phyloP scores from a whole-genome alignment of 176 grass and related monocot genomes.

The Neostapfia colusana region DNA sequence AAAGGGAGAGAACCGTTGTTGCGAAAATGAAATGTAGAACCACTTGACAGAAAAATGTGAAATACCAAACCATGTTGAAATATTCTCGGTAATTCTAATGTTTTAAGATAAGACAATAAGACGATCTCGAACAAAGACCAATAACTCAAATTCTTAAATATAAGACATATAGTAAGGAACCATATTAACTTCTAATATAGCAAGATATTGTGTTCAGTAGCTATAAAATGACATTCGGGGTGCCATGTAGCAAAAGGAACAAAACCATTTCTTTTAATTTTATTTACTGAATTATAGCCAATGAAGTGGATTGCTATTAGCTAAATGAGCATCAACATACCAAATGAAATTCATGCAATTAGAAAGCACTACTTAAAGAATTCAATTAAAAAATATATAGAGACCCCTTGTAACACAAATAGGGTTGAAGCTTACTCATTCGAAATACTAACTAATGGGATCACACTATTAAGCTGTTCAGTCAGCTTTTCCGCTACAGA shows the following conservation, averaged over 20 bases:
- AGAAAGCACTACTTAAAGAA: neutral
- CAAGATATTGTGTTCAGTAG: neutral
- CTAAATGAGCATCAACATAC: neutral
- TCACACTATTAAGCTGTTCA: slow-evolving; percentile 37
- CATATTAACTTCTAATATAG: neutral
- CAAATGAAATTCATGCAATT: neutral
- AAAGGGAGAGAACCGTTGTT: neutral
- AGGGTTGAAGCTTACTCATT: slow-evolving; percentile 48
- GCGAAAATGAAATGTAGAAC: neutral
- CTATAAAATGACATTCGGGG: neutral
- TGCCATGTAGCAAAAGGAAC: neutral
- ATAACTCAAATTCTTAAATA: neutral
- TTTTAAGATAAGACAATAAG: neutral
- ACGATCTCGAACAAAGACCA: neutral
- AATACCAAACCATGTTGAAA: neutral
- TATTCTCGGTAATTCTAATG: neutral
- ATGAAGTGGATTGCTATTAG: neutral
- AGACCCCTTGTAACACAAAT: slow-evolving; percentile 7
- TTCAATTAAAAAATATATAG: neutral
- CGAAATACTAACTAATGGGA: slow-evolving; percentile 54
- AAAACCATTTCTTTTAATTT: neutral
- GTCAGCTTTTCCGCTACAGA: slow-evolving; percentile 53
- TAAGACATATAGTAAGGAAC: neutral
- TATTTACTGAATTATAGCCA: neutral
- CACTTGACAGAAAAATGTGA: neutral